These are phyloP conservation scores for Chaetomiaceae sp. DNA, from an alignment of 2,329 filamentous ascomycete species.

Conservation along the genomic window DNA sequence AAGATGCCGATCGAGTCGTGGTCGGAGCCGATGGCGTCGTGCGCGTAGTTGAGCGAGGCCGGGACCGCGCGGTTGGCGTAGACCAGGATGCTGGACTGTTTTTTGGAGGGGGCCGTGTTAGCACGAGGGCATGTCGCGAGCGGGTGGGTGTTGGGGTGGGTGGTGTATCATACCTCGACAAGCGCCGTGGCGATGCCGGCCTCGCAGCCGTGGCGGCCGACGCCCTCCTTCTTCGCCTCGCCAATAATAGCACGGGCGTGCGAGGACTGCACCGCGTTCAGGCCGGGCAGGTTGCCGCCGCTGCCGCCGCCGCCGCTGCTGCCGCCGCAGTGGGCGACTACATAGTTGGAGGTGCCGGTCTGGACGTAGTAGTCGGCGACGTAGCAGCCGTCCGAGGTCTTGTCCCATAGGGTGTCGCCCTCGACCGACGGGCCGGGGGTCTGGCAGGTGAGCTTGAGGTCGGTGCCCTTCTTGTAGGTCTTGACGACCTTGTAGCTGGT, in stretches of 20 bases:
- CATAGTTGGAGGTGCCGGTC: slow-evolving; percentile 14
- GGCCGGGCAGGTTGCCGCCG: slow-evolving; percentile 1
- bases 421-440: slow-evolving; percentile 7
- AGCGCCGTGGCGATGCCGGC: slow-evolving; percentile 3
- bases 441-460: slow-evolving; percentile 17
- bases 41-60: slow-evolving; percentile 2
- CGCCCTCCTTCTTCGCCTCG: slow-evolving; percentile 5
- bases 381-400: slow-evolving; percentile 19
- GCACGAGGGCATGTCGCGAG: too few species aligned
- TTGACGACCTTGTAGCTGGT: slow-evolving; percentile 10
- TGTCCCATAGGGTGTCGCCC: slow-evolving; percentile 19
- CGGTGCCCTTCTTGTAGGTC: slow-evolving; percentile 11
- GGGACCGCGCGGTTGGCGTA: slow-evolving; percentile 2
- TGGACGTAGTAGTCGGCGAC: slow-evolving; percentile 20
- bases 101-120: not conserved
- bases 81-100: not conserved
- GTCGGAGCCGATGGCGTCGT: slow-evolving; percentile 1
- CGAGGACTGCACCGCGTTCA: slow-evolving; percentile 1
- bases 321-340: slow-evolving; percentile 6
- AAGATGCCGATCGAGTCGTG: slow-evolving; percentile 7
- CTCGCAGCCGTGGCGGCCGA: slow-evolving; percentile 2
- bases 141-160: not conserved
- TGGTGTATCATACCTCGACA: not conserved
- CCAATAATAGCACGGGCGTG: slow-evolving; percentile 1
- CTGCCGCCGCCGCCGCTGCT: not conserved